phyloP scores from a whole-genome alignment of 345 rosid genomes.

The Capsella bursapastoris region DNA sequence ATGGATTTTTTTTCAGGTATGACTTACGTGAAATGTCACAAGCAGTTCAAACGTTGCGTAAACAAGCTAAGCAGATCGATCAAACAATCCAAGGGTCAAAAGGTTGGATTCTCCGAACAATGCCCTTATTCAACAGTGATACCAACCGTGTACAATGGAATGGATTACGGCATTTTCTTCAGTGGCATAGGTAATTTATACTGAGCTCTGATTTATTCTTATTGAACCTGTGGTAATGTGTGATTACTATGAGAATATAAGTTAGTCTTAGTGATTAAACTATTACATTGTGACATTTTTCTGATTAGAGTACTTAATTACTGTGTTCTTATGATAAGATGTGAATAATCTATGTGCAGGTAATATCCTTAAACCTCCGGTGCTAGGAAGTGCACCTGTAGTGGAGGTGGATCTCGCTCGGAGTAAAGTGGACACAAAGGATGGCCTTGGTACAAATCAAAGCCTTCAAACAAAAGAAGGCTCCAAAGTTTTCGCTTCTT shows the following conservation, averaged over 20 bases:
- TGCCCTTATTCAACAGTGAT: conserved; percentile 72
- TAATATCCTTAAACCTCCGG: conserved; percentile 19
- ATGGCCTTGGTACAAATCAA: conserved; percentile 28
- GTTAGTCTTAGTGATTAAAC: not conserved
- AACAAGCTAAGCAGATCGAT: conserved; percentile 58
- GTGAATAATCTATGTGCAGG: conserved; percentile 15
- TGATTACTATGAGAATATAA: conserved; percentile 1
- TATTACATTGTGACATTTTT: conserved; percentile 12
- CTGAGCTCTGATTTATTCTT: conserved; percentile 47
- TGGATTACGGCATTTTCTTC: conserved; percentile 80
- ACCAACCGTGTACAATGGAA: conserved; percentile 82
- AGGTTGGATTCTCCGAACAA: conserved; percentile 64
- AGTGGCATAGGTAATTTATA: conserved; percentile 55
- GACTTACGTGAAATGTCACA: conserved; percentile 66
- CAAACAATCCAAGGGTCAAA: conserved; percentile 39
- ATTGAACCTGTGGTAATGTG: not conserved
- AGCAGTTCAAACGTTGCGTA: conserved; percentile 72
- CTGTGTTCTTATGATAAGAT: not conserved
- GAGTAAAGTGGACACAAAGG: conserved; percentile 23
- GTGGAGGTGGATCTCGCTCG: conserved; percentile 23
- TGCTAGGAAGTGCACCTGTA: not conserved
- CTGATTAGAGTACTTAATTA: not conserved
- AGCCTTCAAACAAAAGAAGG: conserved; percentile 15
- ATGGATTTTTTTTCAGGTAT: conserved; percentile 51
- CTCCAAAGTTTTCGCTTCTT: conserved; percentile 30